A percentile compares a stretch with the other conserved stretches of the same genome.
Evolutionary conservation across 2,329 filamentous ascomycete genomes (phyloP).

Genomic region (Colletotrichum sp.): DNA sequence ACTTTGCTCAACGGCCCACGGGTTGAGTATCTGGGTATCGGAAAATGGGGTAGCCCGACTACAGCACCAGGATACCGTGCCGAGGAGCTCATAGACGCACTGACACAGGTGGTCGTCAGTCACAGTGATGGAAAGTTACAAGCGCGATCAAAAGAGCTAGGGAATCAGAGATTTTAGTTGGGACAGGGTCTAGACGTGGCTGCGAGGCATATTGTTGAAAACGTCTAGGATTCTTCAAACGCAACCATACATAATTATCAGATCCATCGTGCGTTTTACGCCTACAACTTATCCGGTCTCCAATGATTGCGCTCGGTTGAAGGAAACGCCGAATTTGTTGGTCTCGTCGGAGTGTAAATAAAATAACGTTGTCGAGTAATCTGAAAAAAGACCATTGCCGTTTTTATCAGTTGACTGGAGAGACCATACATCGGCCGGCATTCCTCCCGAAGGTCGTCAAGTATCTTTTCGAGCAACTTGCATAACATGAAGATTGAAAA

Average conservation of each 20-base stretch:
- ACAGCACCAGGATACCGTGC: neutral
- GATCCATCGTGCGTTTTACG: no score
- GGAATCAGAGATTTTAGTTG: conserved; percentile 17
- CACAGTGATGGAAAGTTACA: no score
- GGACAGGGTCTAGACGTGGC: neutral
- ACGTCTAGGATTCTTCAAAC: no score
- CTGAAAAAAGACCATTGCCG: no score
- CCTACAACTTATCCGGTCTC: no score
- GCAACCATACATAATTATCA: no score
- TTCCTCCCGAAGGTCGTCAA: neutral
- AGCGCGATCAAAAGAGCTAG: neutral
- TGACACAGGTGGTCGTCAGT: neutral
- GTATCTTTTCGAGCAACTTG: neutral
- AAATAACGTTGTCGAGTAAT: no score
- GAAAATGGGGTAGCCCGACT: conserved; percentile 18
- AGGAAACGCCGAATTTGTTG: no score
- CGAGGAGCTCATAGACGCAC: neutral
- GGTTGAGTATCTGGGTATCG: conserved; percentile 48
- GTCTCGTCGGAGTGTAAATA: no score
- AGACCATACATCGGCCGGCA: no score
- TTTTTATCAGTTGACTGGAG: no score
- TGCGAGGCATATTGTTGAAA: neutral
- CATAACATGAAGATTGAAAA: neutral
- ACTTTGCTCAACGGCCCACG: conserved; percentile 50
- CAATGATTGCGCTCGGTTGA: no score